Percentiles rank a stretch among this genome's conserved stretches.
These are phyloP conservation scores for Yamadazyma paraphyllophila DNA, from an alignment of 805 yeast genomes.

Conservation along the genomic window DNA sequence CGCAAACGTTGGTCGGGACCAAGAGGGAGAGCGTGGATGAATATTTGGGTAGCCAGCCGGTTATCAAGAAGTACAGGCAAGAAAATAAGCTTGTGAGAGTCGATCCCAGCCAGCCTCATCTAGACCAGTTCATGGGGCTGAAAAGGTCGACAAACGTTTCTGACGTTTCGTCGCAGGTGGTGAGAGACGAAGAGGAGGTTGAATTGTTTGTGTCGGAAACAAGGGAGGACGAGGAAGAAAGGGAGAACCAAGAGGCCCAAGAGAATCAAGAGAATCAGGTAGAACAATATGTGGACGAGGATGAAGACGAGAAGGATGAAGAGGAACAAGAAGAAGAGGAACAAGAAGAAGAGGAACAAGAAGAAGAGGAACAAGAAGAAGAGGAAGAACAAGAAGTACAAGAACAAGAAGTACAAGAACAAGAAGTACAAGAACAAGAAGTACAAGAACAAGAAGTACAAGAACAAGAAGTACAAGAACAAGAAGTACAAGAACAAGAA, in stretches of 20 bases:
- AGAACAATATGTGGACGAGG: not conserved
- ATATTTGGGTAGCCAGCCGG: constrained; percentile 5
- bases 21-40: constrained; percentile 17
- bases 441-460: not conserved
- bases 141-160: not conserved
- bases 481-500: constrained; percentile 1
- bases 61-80: constrained; percentile 38
- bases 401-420: not conserved
- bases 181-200: no score
- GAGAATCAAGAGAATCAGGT: not conserved
- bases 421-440: not conserved
- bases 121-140: constrained; percentile 18
- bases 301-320: not conserved
- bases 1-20: constrained; percentile 49
- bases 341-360: not conserved
- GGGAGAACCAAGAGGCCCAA: not conserved
- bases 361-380: constrained; percentile 1
- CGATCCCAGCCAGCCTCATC: constrained; percentile 56
- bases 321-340: not conserved
- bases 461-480: constrained; percentile 3
- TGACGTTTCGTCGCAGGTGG: not conserved
- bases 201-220: not conserved
- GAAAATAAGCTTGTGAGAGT: constrained; percentile 72
- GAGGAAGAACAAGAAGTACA: constrained; percentile 1
- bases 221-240: not conserved